phyloP scores from a whole-genome alignment of 768 basidiomycete species.

The Pleurotus cornucopiae region DNA sequence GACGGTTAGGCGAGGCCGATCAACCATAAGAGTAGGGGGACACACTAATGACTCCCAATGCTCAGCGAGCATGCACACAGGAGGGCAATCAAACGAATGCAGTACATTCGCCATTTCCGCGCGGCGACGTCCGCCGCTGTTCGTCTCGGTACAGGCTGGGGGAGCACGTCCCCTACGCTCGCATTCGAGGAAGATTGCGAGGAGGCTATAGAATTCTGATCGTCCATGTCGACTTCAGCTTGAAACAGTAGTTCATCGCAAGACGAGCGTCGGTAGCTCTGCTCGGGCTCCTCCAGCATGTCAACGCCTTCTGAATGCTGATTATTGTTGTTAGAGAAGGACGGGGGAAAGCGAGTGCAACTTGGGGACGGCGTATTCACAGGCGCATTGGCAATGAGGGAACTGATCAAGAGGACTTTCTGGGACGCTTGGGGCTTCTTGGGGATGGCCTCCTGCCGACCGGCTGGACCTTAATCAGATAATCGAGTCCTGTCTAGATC shows the following conservation, averaged over 20 bases:
- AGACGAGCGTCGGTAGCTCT: slow-evolving; percentile 22
- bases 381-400: slow-evolving; percentile 3
- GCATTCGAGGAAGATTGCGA: neutral
- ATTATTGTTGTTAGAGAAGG: neutral
- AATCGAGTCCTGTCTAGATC: slow-evolving; percentile 3
- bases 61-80: slow-evolving; percentile 71
- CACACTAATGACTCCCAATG: slow-evolving; percentile 75
- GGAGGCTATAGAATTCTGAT: slow-evolving; percentile 2
- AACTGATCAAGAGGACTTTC: neutral
- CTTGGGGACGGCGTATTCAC: neutral
- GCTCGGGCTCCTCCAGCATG: slow-evolving; percentile 10
- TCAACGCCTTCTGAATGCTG: neutral
- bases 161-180: neutral
- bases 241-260: slow-evolving; percentile 23
- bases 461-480: neutral
- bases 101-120: slow-evolving; percentile 26
- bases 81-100: slow-evolving; percentile 58
- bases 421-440: neutral
- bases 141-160: neutral
- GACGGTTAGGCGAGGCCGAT: neutral
- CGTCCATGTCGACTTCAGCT: slow-evolving; percentile 6
- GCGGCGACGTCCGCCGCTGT: neutral
- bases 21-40: slow-evolving; percentile 7
- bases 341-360: neutral
- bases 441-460: neutral